A percentile compares a stretch with the other conserved stretches of the same genome.
phyloP scores from a whole-genome alignment of 192 early-diverging fungal species.

The Coemansia sp. region DNA sequence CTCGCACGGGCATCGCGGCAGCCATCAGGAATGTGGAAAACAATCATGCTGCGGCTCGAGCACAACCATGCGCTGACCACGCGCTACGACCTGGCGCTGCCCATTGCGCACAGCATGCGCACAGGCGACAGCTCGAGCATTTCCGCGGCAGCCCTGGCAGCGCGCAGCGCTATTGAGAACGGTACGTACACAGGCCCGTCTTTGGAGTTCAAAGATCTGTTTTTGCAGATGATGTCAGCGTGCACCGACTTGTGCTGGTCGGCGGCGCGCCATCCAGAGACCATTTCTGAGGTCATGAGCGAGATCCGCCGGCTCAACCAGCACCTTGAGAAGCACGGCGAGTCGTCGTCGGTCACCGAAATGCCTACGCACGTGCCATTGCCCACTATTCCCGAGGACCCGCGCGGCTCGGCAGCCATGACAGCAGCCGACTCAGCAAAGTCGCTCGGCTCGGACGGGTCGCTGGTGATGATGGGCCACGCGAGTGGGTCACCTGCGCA shows the following conservation, averaged over 20 bases:
- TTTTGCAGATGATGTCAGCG: slow-evolving; percentile 46
- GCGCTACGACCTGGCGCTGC: slow-evolving; percentile 33
- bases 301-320: slow-evolving; percentile 50
- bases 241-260: slow-evolving; percentile 55
- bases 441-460: slow-evolving; percentile 11
- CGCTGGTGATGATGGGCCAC: slow-evolving; percentile 39
- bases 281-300: slow-evolving; percentile 47
- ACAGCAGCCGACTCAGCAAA: background rate
- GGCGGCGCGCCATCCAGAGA: slow-evolving; percentile 46
- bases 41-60: slow-evolving; percentile 53
- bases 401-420: slow-evolving; percentile 3
- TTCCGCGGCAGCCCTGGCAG: slow-evolving; percentile 35
- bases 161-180: slow-evolving; percentile 28
- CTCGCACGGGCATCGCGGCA: slow-evolving; percentile 55
- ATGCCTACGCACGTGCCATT: slow-evolving; percentile 10
- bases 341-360: background rate
- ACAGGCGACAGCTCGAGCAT: slow-evolving; percentile 48
- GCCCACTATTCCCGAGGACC: slow-evolving; percentile 26
- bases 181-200: slow-evolving; percentile 40
- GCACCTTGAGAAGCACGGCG: slow-evolving; percentile 34
- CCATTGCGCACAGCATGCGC: slow-evolving; percentile 11
- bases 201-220: slow-evolving; percentile 48
- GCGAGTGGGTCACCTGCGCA: background rate
- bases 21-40: slow-evolving; percentile 55
- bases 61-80: slow-evolving; percentile 53